Base-by-base conservation (phyloP, 1,284 basidiomycete species). In the Sporisorium scitamineum region DNA sequence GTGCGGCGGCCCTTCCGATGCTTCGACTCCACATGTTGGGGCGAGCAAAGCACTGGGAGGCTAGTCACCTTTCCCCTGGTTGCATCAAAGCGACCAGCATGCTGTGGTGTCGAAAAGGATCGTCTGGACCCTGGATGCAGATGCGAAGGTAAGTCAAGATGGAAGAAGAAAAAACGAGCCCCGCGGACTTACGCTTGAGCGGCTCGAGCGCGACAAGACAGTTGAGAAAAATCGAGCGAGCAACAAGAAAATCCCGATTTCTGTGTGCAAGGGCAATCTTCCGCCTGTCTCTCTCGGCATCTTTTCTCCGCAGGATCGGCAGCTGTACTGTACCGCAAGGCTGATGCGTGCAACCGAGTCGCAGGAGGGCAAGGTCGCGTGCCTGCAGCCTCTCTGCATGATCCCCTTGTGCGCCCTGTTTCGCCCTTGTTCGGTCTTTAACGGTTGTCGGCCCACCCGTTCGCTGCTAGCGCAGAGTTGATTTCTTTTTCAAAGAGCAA, bases 21-120 rank as follows among this genome's bases (percentile, higher is more conserved):
- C 57, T 31, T 50, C 31, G 52, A 10, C 27, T 44, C 58, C 47
- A 56, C 65, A 67, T 57, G 26, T 10, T n/a, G 24, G 37, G 3
- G 13, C 11, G 31, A 20, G 29, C 31, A 32, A 20, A 32, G 51
- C 32, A 31, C 16, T 11, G 5, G 44, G 6, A 31, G 41, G 29
- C 20, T 52, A 26, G 11, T 26, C 10, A 50, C 0, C 11, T 32
- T 22, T 34, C 11, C 34, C 22, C n/a, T 16, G 3, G 31, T 22
- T 24, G 31, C 13, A 27, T 37, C 6, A 22, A 37, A 22, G 32
- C 50, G 50, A 37, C 22, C 50, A 24, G 20, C 32, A 26, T 37
- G 50, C 50, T 16, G 50, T 24, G n/a, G 20, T 34, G 20, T 24
- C 20, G 50, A 34, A 6, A 16, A 52, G 7, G 11, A 34, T 34